Percentiles rank a stretch among this genome's conserved stretches.
Evolutionary conservation across 2,329 filamentous ascomycete species (phyloP).

Genomic region (Xylariaceae sp.): DNA sequence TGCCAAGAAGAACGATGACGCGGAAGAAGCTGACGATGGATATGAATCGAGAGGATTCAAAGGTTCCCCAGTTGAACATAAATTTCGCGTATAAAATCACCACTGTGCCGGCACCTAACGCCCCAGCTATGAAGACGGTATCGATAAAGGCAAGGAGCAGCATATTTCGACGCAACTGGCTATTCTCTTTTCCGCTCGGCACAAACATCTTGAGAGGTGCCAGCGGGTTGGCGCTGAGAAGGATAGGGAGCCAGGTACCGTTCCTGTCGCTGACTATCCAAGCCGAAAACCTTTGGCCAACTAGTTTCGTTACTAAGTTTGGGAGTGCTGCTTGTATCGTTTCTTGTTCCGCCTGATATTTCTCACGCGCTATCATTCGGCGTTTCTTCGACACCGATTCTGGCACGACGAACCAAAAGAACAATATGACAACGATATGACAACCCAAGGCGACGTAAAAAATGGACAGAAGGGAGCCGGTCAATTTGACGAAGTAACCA

Average conservation of each 20-base stretch:
- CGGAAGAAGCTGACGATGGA: constrained; percentile 79
- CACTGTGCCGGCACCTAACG: constrained; percentile 81
- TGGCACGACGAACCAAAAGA: constrained; percentile 74
- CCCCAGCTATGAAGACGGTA: constrained; percentile 79
- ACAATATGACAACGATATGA: constrained; percentile 75
- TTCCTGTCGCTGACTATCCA: constrained; percentile 32
- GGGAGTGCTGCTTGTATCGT: constrained; percentile 35
- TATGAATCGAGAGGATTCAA: constrained; percentile 81
- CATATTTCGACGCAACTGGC: constrained; percentile 77
- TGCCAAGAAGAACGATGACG: constrained; percentile 73
- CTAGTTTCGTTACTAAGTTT: constrained; percentile 20
- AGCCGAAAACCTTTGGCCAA: constrained; percentile 29
- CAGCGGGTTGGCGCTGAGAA: constrained; percentile 69
- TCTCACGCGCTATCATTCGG: constrained; percentile 73
- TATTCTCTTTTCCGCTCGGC: constrained; percentile 70
- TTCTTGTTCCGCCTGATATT: constrained; percentile 58
- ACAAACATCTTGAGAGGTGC: constrained; percentile 78
- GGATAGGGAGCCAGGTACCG: constrained; percentile 39
- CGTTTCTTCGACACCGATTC: constrained; percentile 82
- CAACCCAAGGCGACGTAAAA: constrained; percentile 82
- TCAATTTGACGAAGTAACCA: constrained; percentile 78
- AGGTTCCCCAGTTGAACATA: constrained; percentile 81
- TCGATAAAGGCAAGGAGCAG: constrained; percentile 80
- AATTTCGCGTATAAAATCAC: constrained; percentile 83
- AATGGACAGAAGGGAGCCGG: constrained; percentile 75